These are phyloP conservation scores for Chaetoceros tenuissimus DNA, from an alignment of 108 stramenopile species.

Conservation along the genomic window DNA sequence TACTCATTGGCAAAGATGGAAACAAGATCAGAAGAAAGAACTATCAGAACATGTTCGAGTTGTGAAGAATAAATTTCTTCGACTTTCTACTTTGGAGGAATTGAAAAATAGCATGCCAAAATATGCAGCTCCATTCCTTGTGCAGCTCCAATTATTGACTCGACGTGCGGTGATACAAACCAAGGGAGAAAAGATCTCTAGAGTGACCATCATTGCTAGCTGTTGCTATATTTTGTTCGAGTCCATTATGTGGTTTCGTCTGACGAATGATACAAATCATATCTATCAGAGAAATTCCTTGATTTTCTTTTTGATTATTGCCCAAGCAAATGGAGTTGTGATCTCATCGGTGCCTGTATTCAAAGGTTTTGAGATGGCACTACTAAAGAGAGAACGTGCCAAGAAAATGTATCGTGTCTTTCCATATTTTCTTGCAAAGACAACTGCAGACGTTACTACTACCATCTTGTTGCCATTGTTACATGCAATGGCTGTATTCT, in stretches of 20 bases:
- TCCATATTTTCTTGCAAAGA: conserved; percentile 70
- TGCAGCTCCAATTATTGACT: conserved; percentile 40
- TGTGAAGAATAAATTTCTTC: background rate
- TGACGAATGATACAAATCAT: conserved; percentile 45
- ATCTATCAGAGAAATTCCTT: conserved; percentile 61
- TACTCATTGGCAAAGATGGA: conserved; percentile 11
- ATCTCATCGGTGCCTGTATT: conserved; percentile 45
- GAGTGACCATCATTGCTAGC: conserved; percentile 31
- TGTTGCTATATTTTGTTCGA: conserved; percentile 46
- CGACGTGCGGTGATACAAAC: conserved; percentile 53
- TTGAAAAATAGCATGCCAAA: conserved; percentile 29
- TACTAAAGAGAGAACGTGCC: conserved; percentile 59
- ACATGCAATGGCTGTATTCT: conserved; percentile 55
- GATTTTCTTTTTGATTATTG: conserved; percentile 69
- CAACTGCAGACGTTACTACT: conserved; percentile 57
- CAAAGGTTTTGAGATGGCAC: conserved; percentile 43
- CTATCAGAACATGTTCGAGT: background rate
- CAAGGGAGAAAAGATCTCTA: conserved; percentile 56
- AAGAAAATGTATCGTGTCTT: conserved; percentile 80
- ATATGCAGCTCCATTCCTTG: conserved; percentile 37
- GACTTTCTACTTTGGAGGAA: conserved; percentile 34
- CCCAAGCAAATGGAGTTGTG: conserved; percentile 51
- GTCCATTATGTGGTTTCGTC: conserved; percentile 47
- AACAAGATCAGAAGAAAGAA: conserved; percentile 1
- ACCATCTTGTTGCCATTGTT: conserved; percentile 45